phyloP scores from a whole-genome alignment of 129 eudicot genomes.

The Silybum marianum region DNA sequence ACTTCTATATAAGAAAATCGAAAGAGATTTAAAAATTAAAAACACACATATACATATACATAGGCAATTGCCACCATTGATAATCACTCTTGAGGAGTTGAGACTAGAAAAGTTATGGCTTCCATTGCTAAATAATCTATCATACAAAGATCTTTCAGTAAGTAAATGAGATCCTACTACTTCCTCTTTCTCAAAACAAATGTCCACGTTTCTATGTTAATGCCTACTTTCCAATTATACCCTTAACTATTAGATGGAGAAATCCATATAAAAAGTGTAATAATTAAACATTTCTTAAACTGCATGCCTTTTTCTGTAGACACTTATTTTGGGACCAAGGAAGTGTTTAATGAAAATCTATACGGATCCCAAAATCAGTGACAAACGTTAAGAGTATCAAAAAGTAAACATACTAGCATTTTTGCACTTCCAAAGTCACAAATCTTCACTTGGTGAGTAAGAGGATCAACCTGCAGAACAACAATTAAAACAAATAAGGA shows the following conservation, averaged over 20 bases:
- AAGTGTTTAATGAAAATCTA: background rate
- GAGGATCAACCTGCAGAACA: conserved; percentile 65
- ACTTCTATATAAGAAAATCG: background rate
- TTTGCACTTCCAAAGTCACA: conserved; percentile 94
- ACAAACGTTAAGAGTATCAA: background rate
- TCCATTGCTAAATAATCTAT: conserved; percentile 8
- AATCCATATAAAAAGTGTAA: too few species aligned
- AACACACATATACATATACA: background rate
- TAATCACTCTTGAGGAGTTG: background rate
- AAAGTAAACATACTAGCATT: conserved; percentile 53
- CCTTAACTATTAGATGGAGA: too few species aligned
- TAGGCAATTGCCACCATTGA: background rate
- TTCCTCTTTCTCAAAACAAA: too few species aligned
- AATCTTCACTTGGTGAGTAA: conserved; percentile 73
- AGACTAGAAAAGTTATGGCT: background rate
- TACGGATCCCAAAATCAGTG: background rate
- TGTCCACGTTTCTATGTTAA: too few species aligned
- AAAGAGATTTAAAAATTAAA: background rate
- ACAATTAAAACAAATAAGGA: background rate
- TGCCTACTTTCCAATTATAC: too few species aligned
- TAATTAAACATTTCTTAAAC: too few species aligned
- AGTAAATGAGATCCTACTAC: conserved; percentile 2
- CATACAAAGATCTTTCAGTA: background rate
- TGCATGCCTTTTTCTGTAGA: too few species aligned
- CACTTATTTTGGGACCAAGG: too few species aligned